Evolutionary conservation across 306 rosid genomes (phyloP).

Genomic region (Heteromeles arbutifolia): DNA sequence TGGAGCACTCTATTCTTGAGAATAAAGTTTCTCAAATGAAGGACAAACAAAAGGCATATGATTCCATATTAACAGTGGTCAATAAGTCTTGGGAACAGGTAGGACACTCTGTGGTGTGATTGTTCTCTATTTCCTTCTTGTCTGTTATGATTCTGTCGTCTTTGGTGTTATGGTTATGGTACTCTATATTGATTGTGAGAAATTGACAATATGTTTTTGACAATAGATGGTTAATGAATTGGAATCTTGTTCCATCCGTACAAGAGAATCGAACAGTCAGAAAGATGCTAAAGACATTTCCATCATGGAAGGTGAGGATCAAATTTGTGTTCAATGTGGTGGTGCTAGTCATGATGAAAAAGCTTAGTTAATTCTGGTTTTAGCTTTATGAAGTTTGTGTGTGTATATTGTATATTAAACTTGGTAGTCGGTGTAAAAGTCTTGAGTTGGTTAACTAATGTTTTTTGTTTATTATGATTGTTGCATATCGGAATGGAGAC

Average conservation of each 20-base stretch:
- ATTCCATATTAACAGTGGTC: conserved; percentile 49
- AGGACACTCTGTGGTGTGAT: conserved; percentile 3
- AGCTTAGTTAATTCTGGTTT: neutral
- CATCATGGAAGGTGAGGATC: conserved; percentile 41
- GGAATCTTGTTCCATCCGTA: conserved; percentile 48
- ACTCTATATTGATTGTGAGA: conserved; percentile 19
- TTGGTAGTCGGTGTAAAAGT: neutral
- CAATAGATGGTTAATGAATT: conserved; percentile 62
- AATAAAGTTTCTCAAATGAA: conserved; percentile 52
- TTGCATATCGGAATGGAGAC: neutral
- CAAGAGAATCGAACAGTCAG: conserved; percentile 41
- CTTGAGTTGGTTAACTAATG: neutral
- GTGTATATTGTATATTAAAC: neutral
- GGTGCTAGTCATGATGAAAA: neutral
- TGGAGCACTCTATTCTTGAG: conserved; percentile 59
- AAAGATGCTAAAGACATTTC: conserved; percentile 27
- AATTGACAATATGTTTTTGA: conserved; percentile 20
- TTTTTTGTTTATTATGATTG: neutral
- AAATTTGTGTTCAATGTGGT: neutral
- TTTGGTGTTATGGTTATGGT: conserved; percentile 12
- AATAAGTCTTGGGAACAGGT: conserved; percentile 79
- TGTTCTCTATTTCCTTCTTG: neutral
- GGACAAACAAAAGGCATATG: conserved; percentile 64
- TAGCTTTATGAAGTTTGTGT: neutral
- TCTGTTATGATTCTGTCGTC: conserved; percentile 1